These are phyloP conservation scores for Cyphellophora attinorum DNA, from an alignment of 2,329 filamentous ascomycete genomes.

Conservation along the genomic window DNA sequence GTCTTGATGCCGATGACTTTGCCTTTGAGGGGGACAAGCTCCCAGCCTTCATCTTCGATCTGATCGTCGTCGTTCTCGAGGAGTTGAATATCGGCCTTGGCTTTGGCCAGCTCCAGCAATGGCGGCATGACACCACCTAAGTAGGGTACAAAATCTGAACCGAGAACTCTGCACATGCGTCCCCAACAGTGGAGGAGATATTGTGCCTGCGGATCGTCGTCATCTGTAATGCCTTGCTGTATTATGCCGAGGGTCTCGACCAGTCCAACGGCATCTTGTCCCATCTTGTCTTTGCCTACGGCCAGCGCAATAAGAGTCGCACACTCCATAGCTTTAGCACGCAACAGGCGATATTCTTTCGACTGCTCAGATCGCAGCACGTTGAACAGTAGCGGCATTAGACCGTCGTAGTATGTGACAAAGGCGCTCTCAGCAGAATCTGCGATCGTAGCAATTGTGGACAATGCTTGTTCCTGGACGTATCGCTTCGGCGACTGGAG, in stretches of 20 bases:
- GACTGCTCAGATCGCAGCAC: constrained; percentile 83
- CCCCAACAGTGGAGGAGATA: constrained; percentile 99
- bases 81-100: constrained; percentile 94
- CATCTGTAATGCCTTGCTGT: constrained; percentile 73
- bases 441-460: constrained; percentile 97
- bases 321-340: constrained; percentile 98
- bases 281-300: constrained; percentile 87
- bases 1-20: constrained; percentile 99
- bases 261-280: constrained; percentile 73
- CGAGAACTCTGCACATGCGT: constrained; percentile 92
- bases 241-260: constrained; percentile 82
- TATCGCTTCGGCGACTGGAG: constrained; percentile 89
- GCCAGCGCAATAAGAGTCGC: constrained; percentile 88
- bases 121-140: constrained; percentile 90
- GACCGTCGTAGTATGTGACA: constrained; percentile 83
- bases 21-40: constrained; percentile 89
- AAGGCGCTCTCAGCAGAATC: constrained; percentile 95
- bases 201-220: constrained; percentile 91
- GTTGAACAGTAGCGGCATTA: constrained; percentile 90
- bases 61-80: constrained; percentile 92
- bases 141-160: constrained; percentile 83
- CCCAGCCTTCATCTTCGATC: constrained; percentile 91
- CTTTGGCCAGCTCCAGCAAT: constrained; percentile 77
- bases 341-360: constrained; percentile 82
- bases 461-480: constrained; percentile 93